Evolutionary conservation across 805 yeast species (phyloP), one percentile per base, ranked within the genome.

Genomic region (Nakazawaea laoshanensis): DNA sequence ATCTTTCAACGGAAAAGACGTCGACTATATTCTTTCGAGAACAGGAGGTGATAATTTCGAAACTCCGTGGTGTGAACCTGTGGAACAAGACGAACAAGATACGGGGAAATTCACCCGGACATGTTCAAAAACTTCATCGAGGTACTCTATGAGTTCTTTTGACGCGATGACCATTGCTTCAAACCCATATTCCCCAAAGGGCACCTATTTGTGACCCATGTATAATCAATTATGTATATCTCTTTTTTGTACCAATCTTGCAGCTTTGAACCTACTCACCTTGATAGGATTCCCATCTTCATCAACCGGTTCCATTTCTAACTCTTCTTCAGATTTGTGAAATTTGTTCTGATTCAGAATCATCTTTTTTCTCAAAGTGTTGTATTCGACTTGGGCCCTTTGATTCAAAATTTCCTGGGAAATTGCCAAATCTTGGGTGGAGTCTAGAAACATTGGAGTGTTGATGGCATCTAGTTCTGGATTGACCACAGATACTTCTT

Each of bases 241-340:
- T 6, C 27, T 20, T 19, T 16, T 36, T 11, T 22, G 27, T 6
- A 36, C 32, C 28, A 46, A 38, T 27, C 54, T 43, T 12, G 83
- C 79, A 8, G 83, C 72, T 46, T 64, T 80, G 52, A 85, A 85
- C 32, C 86, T 59, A 47, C 94, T 82, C 1, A 71, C 57, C 38
- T 63, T 75, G 6, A 70, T 49, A 0, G 76, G 75, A 35, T 72
- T 67, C 0, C 85, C 85, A 24, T 55, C 45, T 35, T 72, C 79
- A 43, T 81, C 86, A 5, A 81, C 57, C 0, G 85, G 86, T 46
- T 81, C 94, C 13, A 73, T 44, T 36, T 75, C 88, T 38, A 54
- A 45, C 25, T 70, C 83, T 31, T 60, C 55, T 2, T 65, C 68
- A 1, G 67, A 54, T 38, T 62, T 59, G 32, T 49, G 56, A 37